Evolutionary conservation across 2,329 filamentous ascomycete genomes (phyloP).

Genomic region (Cordyceps militaris): DNA sequence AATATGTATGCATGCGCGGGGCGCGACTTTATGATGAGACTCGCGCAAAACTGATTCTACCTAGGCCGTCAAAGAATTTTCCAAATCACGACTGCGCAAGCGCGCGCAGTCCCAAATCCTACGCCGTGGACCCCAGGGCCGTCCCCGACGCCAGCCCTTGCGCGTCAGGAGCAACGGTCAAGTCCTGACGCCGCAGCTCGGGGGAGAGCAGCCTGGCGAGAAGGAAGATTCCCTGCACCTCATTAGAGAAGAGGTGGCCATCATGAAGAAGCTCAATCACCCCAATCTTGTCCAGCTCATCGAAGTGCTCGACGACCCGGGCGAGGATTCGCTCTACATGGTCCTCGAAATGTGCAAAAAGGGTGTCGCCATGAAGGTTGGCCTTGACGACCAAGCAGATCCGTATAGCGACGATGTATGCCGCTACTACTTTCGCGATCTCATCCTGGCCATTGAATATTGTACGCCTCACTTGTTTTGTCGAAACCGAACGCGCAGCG

Average conservation of each 20-base stretch:
- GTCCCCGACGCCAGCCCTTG: slow-evolving; percentile 29
- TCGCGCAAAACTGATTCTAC: slow-evolving; percentile 15
- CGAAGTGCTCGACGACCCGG: slow-evolving; percentile 91
- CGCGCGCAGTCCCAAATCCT: slow-evolving; percentile 86
- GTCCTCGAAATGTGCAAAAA: slow-evolving; percentile 99
- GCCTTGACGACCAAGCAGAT: slow-evolving; percentile 71
- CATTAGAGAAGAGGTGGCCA: slow-evolving; percentile 93
- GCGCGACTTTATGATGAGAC: neutral
- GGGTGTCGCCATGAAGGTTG: slow-evolving; percentile 93
- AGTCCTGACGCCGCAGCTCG: slow-evolving; percentile 22
- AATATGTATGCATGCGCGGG: slow-evolving; percentile 64
- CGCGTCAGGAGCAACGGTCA: slow-evolving; percentile 21
- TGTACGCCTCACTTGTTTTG: slow-evolving; percentile 40
- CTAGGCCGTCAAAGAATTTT: slow-evolving; percentile 95
- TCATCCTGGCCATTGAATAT: slow-evolving; percentile 93
- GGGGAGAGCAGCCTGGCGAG: slow-evolving; percentile 40
- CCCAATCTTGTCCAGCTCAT: slow-evolving; percentile 88
- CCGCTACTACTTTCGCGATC: slow-evolving; percentile 86
- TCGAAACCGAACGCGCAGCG: neutral
- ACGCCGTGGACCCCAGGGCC: slow-evolving; percentile 38
- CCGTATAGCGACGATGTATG: slow-evolving; percentile 80
- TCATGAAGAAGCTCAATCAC: slow-evolving; percentile 98
- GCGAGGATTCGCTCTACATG: slow-evolving; percentile 96
- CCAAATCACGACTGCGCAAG: slow-evolving; percentile 82
- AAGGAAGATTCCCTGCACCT: slow-evolving; percentile 68